Conservation (phyloP, 1,284 basidiomycete genomes). For the Tilletia setariae region DNA sequence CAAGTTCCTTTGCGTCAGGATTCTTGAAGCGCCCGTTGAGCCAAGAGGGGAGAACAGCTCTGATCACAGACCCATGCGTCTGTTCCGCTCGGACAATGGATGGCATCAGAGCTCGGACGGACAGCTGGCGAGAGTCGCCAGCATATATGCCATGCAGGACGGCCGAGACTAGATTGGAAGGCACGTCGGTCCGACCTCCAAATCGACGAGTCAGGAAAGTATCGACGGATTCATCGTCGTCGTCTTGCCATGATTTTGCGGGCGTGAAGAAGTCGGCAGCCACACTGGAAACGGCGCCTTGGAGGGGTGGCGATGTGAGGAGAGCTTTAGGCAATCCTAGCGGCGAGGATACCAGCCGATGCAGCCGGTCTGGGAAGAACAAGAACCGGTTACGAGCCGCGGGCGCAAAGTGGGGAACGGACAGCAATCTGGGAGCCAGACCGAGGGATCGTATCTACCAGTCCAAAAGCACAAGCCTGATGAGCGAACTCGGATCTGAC, state of each 20-base stretch:
- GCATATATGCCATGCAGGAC: slow-evolving; percentile 92
- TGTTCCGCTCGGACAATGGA: slow-evolving; percentile 69
- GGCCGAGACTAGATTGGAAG: slow-evolving; percentile 73
- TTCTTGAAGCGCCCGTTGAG: slow-evolving; percentile 31
- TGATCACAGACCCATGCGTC: slow-evolving; percentile 67
- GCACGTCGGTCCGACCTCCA: slow-evolving; percentile 64
- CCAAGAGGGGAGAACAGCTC: slow-evolving; percentile 61
- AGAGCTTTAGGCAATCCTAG: slow-evolving; percentile 51
- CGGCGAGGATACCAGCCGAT: slow-evolving; percentile 59
- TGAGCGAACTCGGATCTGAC: background rate
- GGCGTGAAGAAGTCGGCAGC: slow-evolving; percentile 15
- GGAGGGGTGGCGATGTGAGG: slow-evolving; percentile 41
- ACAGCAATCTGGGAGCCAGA: slow-evolving; percentile 64
- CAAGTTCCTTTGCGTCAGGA: slow-evolving; percentile 24
- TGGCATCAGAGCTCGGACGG: slow-evolving; percentile 74
- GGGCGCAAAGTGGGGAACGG: slow-evolving; percentile 65
- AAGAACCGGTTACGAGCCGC: slow-evolving; percentile 74
- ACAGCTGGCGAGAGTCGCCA: slow-evolving; percentile 72
- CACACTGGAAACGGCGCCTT: slow-evolving; percentile 28
- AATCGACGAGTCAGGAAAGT: slow-evolving; percentile 74
- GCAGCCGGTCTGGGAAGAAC: slow-evolving; percentile 63
- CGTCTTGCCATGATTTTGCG: background rate
- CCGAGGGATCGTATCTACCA: slow-evolving; percentile 74
- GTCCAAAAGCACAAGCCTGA: background rate
- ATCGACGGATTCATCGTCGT: slow-evolving; percentile 75